Evolutionary conservation across 805 yeast species (phyloP).

Genomic region (Debaryomyces hansenii): DNA sequence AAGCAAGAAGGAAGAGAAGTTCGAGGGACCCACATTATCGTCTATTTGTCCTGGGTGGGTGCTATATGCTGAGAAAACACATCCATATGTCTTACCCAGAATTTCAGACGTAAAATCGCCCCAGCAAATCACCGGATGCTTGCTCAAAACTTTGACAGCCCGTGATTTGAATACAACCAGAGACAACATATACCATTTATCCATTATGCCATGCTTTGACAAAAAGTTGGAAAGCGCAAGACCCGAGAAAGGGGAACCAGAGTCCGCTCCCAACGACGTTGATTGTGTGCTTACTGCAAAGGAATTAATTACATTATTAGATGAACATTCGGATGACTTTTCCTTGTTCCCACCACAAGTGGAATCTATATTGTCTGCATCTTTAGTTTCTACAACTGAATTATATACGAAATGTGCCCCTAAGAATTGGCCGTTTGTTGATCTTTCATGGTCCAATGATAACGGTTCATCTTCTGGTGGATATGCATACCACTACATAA

Average conservation of each 20-base stretch:
- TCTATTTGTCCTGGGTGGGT: slow-evolving; percentile 97
- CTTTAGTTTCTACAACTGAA: slow-evolving; percentile 11
- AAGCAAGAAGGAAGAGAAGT: slow-evolving; percentile 33
- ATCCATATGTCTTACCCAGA: slow-evolving; percentile 74
- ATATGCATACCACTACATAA: slow-evolving; percentile 69
- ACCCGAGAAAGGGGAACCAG: slow-evolving; percentile 50
- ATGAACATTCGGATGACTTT: slow-evolving; percentile 48
- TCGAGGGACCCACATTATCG: slow-evolving; percentile 55
- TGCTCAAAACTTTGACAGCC: slow-evolving; percentile 57
- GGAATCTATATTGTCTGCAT: slow-evolving; percentile 3
- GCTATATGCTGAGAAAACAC: slow-evolving; percentile 92
- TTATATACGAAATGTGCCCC: slow-evolving; percentile 49
- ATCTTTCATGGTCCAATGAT: slow-evolving; percentile 69
- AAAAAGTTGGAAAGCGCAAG: slow-evolving; percentile 94
- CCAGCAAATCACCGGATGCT: slow-evolving; percentile 86
- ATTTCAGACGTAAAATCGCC: slow-evolving; percentile 81
- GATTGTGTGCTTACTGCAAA: slow-evolving; percentile 94
- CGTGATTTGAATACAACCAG: slow-evolving; percentile 27
- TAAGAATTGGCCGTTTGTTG: slow-evolving; percentile 56
- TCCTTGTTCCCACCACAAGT: slow-evolving; percentile 19
- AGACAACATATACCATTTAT: slow-evolving; percentile 66
- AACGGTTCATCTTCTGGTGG: slow-evolving; percentile 89
- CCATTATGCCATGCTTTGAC: slow-evolving; percentile 97
- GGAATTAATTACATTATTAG: slow-evolving; percentile 74
- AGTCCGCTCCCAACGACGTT: slow-evolving; percentile 52